A percentile compares a stretch with the other conserved stretches of the same genome.
These are phyloP conservation scores for Lepraria neglecta DNA, from an alignment of 495 filamentous ascomycete genomes.

Conservation along the genomic window DNA sequence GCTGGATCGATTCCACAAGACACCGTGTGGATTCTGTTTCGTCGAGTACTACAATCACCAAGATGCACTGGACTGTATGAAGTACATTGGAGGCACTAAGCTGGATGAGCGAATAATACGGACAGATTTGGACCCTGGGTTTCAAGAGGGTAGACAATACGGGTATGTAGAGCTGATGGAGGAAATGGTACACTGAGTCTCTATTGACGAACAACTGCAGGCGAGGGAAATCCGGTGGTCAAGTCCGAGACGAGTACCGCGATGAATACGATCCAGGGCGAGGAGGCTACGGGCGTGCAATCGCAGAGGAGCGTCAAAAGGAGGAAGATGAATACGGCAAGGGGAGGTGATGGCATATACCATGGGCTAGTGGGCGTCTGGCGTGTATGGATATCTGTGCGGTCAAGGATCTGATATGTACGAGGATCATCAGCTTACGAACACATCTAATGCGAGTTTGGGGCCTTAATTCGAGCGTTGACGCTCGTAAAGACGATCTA, in stretches of 20 bases:
- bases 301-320: slow-evolving; percentile 56
- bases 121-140: slow-evolving; percentile 94
- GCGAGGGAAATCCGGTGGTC: slow-evolving; percentile 85
- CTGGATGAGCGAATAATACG: slow-evolving; percentile 93
- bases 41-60: slow-evolving; percentile 98
- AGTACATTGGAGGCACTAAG: slow-evolving; percentile 98
- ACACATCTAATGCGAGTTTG: neutral
- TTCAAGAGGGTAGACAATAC: slow-evolving; percentile 92
- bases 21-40: slow-evolving; percentile 97
- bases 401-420: neutral
- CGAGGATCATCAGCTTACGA: neutral
- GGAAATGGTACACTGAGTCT: neutral
- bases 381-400: neutral
- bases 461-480: neutral
- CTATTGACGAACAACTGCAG: slow-evolving; percentile 31
- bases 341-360: slow-evolving; percentile 38
- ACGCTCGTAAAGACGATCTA: neutral
- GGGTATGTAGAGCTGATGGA: slow-evolving; percentile 45
- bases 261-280: slow-evolving; percentile 93
- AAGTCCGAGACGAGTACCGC: slow-evolving; percentile 95
- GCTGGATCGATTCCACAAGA: slow-evolving; percentile 92
- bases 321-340: slow-evolving; percentile 51
- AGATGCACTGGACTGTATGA: slow-evolving; percentile 94
- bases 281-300: slow-evolving; percentile 72
- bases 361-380: neutral